Base-by-base conservation (phyloP, 2,329 filamentous ascomycete species). In the Xylaria digitata region DNA sequence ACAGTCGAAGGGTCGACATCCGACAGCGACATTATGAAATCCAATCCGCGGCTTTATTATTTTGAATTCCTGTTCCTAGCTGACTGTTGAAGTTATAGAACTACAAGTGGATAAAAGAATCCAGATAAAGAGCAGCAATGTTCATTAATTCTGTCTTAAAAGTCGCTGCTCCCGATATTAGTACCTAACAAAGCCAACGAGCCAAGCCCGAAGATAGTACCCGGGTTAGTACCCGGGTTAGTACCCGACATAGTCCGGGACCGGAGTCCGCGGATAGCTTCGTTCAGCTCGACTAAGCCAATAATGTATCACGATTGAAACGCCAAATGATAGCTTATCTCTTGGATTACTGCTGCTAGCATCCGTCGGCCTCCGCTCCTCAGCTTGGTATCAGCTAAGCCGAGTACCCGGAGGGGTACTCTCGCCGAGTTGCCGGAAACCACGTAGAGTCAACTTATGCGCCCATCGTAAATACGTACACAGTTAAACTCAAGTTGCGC, bases 241-340 rank as follows among this genome's bases (percentile, higher is more conserved):
- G 6, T 21, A 46, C 43, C 43, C 43, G 43, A 8, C 7, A 21
- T 21, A 42, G 9, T 15, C 26, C 32, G 86, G 19, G 15, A 58
- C 46, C 40, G 13, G 60, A 49, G 30, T 30, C 8, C n/a, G 8
- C 43, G 8, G 43, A 8, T 21, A 40, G 2, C 13, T 19, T 52
- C 57, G 17, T 9, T 52, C n/a, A 13, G 9, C 17, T 9, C 8
- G 48, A 21, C 30, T 49, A 26, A 26, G 15, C 45, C 8, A 50
- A 43, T 34, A 21, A 23, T 3, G 32, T 6, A 30, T 32, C n/a
- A 8, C 9, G 46, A 13, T 40, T 40, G 11, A 40, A 40, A 40
- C 37, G 9, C 4, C 37, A 15, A 40, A 40, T 9, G 37, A 37
- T 15, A 40, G 11, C 37, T 15, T 9, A 40, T 40, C 49, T 49